Evolutionary conservation across 2,329 filamentous ascomycete genomes (phyloP).

Genomic region (Fusarium albosuccineum): DNA sequence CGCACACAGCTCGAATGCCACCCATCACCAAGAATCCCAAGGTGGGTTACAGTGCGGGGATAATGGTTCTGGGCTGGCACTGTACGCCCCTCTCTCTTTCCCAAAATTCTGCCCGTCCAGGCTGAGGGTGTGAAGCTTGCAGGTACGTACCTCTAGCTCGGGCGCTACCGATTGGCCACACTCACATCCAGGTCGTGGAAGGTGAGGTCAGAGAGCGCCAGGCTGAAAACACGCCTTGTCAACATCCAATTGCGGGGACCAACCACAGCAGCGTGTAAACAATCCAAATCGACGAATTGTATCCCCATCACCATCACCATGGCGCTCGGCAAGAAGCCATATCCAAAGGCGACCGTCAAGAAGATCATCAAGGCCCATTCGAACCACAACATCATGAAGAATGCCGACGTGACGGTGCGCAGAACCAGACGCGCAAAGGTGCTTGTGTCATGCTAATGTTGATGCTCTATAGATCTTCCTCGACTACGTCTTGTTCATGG

Average conservation of each 20-base stretch:
- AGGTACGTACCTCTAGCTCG: slow-evolving; percentile 39
- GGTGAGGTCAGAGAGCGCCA: slow-evolving; percentile 43
- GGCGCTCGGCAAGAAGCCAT: slow-evolving; percentile 75
- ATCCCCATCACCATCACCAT: slow-evolving; percentile 40
- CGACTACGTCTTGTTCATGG: slow-evolving; percentile 87
- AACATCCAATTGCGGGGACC: slow-evolving; percentile 31
- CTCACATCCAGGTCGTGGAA: slow-evolving; percentile 7
- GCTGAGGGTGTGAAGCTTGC: slow-evolving; percentile 14
- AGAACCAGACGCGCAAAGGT: slow-evolving; percentile 23
- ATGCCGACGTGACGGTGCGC: slow-evolving; percentile 84
- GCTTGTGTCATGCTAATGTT: slow-evolving; percentile 41
- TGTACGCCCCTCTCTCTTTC: slow-evolving; percentile 41
- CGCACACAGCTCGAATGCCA: slow-evolving; percentile 34
- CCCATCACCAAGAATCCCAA: slow-evolving; percentile 15
- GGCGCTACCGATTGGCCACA: slow-evolving; percentile 43
- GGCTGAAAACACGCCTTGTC: slow-evolving; percentile 42
- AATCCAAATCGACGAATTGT: slow-evolving; percentile 32
- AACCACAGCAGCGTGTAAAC: slow-evolving; percentile 11
- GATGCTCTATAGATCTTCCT: slow-evolving; percentile 78
- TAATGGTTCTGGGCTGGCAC: slow-evolving; percentile 13
- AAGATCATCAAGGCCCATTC: slow-evolving; percentile 93
- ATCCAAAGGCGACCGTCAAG: slow-evolving; percentile 86
- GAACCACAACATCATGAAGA: slow-evolving; percentile 83
- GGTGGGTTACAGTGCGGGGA: slow-evolving; percentile 46
- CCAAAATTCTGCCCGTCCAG: slow-evolving; percentile 2